phyloP scores from a whole-genome alignment of 768 basidiomycete species.

The Lanmaoa rubissima region DNA sequence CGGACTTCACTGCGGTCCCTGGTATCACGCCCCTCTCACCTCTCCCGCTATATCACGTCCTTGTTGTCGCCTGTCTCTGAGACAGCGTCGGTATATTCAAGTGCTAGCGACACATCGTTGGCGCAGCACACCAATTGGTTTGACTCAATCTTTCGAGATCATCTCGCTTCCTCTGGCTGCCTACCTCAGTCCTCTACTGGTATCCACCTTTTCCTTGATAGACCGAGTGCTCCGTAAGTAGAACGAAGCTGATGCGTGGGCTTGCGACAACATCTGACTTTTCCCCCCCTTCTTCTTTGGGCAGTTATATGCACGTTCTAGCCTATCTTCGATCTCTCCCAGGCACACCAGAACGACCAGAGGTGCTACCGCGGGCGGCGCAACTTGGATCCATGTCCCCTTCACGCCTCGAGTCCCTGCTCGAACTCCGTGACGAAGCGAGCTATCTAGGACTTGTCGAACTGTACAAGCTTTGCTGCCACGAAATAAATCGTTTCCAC shows the following conservation, averaged over 20 bases:
- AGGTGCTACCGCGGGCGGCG: constrained; percentile 58
- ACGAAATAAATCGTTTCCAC: constrained; percentile 59
- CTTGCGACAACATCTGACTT: no score
- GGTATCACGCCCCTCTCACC: constrained; percentile 63
- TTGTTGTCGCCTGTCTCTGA: constrained; percentile 43
- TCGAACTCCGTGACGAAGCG: constrained; percentile 80
- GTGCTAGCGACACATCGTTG: constrained; percentile 38
- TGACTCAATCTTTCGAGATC: constrained; percentile 55
- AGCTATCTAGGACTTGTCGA: constrained; percentile 67
- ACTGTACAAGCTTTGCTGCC: constrained; percentile 62
- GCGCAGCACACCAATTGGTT: constrained; percentile 33
- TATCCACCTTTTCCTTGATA: constrained; percentile 76
- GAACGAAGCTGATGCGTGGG: not conserved
- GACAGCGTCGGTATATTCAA: constrained; percentile 57
- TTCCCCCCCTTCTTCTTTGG: not conserved
- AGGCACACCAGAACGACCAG: constrained; percentile 43
- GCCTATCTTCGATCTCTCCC: constrained; percentile 65
- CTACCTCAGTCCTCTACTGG: constrained; percentile 43
- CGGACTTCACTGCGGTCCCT: constrained; percentile 68
- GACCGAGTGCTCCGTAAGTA: constrained; percentile 76
- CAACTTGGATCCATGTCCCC: constrained; percentile 46
- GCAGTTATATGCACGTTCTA: constrained; percentile 69
- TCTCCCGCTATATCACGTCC: constrained; percentile 55
- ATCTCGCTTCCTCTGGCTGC: constrained; percentile 60
- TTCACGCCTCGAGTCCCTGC: constrained; percentile 58